Base-by-base conservation (phyloP, 768 basidiomycete genomes). In the Trametopsis cervina region DNA sequence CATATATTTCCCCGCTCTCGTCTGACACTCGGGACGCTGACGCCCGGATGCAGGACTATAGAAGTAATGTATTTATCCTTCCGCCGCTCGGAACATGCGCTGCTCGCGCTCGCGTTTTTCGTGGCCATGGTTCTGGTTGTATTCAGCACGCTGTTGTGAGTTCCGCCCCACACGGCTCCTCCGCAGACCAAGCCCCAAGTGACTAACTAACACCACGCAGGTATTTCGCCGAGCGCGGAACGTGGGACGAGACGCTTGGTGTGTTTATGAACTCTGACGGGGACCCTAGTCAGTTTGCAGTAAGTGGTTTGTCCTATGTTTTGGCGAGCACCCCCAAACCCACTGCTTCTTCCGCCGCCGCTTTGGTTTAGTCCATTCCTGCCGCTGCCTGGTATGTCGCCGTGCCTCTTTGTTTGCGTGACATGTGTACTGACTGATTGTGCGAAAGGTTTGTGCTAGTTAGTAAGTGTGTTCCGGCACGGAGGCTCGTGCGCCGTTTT, bases 21-120 rank as follows among this genome's bases (percentile, higher is more conserved):
- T 10, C 3, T 37, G 10, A 13, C 21, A 9, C 5, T 20, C 7
- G 9, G 9, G n/a, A 12, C 5, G 15, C 23, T 13, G 18, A 39
- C n/a, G n/a, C n/a, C n/a, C n/a, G n/a, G n/a, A n/a, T n/a, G 29
- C 47, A 89, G 87, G 40, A 90, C 89, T 0, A 90, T 90, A 42
- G 87, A 91, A 70, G 89, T 90, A 57, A 96, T 95, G 92, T 91
- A 86, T 62, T 75, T 95, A 24, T 83, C 89, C 24, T 83, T 93
- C 27, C 76, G 85, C 42, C 74, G 89, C 51, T 92, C 89, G 0
- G 85, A 89, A 54, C 88, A 94, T 56, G 91, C 91, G 0, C 71
- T 93, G 0, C 74, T 92, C 2, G 91, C 92, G 0, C 80, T 95
- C 17, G 78, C 80, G 2, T 95, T 94, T 65, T 94, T 95, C 67